Percentiles rank a stretch among this genome's conserved stretches.
Conservation (phyloP, 2,329 filamentous ascomycete species). For the Cladosporium sp. region DNA sequence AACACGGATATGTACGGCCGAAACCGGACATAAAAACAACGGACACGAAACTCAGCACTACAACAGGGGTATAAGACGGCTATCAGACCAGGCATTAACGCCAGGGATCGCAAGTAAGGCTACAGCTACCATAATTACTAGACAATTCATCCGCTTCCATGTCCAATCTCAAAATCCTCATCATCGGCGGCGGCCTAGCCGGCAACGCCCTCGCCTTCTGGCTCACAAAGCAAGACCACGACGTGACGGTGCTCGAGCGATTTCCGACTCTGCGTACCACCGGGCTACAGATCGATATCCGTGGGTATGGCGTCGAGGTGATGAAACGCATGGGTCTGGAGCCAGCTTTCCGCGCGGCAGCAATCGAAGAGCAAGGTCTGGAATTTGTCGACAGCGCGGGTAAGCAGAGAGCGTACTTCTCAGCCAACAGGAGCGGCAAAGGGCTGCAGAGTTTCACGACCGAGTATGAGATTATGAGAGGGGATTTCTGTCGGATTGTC, state of each 20-base stretch:
- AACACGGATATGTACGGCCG: no score
- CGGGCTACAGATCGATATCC: slow-evolving; percentile 29
- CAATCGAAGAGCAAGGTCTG: slow-evolving; percentile 24
- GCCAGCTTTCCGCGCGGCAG: slow-evolving; percentile 16
- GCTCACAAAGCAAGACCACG: slow-evolving; percentile 16
- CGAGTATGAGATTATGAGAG: slow-evolving; percentile 54
- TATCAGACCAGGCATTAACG: no score
- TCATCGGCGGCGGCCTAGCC: slow-evolving; percentile 23
- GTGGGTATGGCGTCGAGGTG: slow-evolving; percentile 23
- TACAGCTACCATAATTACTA: no score
- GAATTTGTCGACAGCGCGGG: slow-evolving; percentile 22
- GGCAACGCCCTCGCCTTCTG: slow-evolving; percentile 21
- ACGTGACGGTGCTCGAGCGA: slow-evolving; percentile 22
- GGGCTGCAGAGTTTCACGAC: slow-evolving; percentile 34
- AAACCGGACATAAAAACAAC: no score
- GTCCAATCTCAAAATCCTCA: slow-evolving; percentile 14
- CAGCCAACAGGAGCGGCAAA: slow-evolving; percentile 15
- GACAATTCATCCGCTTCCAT: no score
- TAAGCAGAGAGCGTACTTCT: slow-evolving; percentile 21
- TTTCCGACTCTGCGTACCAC: slow-evolving; percentile 5
- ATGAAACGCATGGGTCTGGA: slow-evolving; percentile 26
- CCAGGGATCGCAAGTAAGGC: no score
- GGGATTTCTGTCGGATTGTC: slow-evolving; percentile 46
- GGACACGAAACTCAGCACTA: no score
- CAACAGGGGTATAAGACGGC: no score